Evolutionary conservation across 2,329 filamentous ascomycete genomes (phyloP).

Genomic region (Neopestalotiopsis clavispora): DNA sequence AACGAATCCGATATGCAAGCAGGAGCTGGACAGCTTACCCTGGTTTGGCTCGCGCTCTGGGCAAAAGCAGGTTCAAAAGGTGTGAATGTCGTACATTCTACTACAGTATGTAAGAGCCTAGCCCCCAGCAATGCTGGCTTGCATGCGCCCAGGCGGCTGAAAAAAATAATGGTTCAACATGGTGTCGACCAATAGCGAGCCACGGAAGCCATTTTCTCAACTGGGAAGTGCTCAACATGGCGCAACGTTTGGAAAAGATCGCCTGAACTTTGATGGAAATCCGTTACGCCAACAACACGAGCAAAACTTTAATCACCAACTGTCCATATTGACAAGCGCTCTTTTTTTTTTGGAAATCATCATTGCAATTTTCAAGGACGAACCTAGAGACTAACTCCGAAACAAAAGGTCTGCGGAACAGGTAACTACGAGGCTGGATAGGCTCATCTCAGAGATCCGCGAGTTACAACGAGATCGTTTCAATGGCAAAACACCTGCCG

Average conservation of each 20-base stretch:
- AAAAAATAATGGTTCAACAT: neutral
- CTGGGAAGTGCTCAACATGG: constrained; percentile 6
- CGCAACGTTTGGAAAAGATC: neutral
- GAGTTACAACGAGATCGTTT: constrained; percentile 47
- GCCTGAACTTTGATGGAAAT: constrained; percentile 10
- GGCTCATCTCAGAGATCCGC: constrained; percentile 52
- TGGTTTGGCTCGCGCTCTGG: no score
- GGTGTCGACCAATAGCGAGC: neutral
- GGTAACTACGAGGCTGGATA: constrained; percentile 52
- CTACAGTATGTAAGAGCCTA: no score
- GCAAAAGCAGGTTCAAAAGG: neutral
- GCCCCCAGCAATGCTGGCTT: no score
- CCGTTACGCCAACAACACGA: neutral
- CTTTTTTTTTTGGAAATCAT: no score
- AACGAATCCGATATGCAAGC: neutral
- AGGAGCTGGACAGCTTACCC: neutral
- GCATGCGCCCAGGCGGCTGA: constrained; percentile 9
- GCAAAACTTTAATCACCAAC: neutral
- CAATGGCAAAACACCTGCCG: neutral
- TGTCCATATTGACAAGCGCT: neutral
- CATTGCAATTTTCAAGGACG: no score
- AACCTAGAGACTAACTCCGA: no score
- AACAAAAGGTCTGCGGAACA: constrained; percentile 48
- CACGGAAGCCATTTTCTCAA: constrained; percentile 1
- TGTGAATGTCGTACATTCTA: constrained; percentile 5